Base-by-base conservation (phyloP, 2,329 filamentous ascomycete genomes). In the Phialophora verrucosa region DNA sequence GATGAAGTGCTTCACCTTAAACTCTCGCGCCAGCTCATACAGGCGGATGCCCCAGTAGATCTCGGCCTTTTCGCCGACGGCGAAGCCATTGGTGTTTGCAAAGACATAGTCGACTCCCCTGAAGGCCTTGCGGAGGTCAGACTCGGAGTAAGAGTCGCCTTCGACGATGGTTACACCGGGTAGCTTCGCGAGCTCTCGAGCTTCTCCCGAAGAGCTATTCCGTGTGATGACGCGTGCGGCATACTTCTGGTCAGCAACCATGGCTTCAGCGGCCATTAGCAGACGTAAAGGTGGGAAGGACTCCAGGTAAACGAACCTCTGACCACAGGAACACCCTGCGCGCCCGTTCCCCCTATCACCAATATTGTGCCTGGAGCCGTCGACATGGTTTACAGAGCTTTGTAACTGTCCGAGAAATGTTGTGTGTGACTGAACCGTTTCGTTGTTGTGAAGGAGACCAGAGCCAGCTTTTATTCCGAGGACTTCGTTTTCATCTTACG, bases 31-130 rank as follows among this genome's bases (percentile, higher is more conserved):
- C 1, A 79, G 55, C 63, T 79, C 76, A 56, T 77, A 78, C 4
- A 68, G 59, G n/a, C 76, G 74, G 3, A 77, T 74, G 3, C 71
- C 75, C 72, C 73, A 85, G 71, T 77, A 85, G 1, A 78, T 79
- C 71, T 85, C 83, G 0, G 76, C 76, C 71, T 84, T 85, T 73
- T 85, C 83, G 32, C 83, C 84, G n/a, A 76, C 73, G 63, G 82
- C 83, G 72, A 84, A 85, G 17, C 82, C 82, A 67, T 85, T 83
- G 47, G 83, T 80, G 70, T 86, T 86, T 53, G 85, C 75, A 66
- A 82, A 85, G 6, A 82, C 83, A 14, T 78, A 80, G 69, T 79
- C 77, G 38, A 79, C 80, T 3, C 79, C 81, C 10, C 71, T 68
- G 70, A 84, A 82, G 0, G 79, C 82, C 0, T 74, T 71, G n/a